These are phyloP conservation scores for Dactylonectria estremocensis DNA, from an alignment of 2,329 filamentous ascomycete genomes.

Conservation along the genomic window DNA sequence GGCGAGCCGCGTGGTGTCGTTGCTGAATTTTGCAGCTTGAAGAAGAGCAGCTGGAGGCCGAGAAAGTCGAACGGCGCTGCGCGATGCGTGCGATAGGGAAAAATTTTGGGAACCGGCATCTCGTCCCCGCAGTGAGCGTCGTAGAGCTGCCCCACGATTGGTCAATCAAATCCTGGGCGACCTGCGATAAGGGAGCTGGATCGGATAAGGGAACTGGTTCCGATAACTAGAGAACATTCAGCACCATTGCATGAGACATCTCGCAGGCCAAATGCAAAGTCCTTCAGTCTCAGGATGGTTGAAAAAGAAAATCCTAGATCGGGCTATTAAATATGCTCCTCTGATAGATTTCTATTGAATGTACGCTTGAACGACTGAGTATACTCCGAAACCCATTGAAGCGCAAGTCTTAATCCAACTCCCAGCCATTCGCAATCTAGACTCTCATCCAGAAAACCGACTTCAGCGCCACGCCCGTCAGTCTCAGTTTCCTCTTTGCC, in stretches of 20 bases:
- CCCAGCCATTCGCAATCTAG: slow-evolving; percentile 16
- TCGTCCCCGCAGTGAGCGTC: slow-evolving; percentile 40
- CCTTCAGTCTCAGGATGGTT: neutral
- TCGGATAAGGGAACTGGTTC: neutral
- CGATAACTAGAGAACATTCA: slow-evolving; percentile 8
- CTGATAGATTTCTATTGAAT: slow-evolving; percentile 3
- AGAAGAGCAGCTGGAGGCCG: slow-evolving; percentile 34
- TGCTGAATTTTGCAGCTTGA: slow-evolving; percentile 29
- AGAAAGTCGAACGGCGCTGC: slow-evolving; percentile 32
- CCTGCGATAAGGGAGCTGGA: slow-evolving; percentile 28
- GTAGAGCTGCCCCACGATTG: slow-evolving; percentile 32
- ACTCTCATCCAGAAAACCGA: neutral
- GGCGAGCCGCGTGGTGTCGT: slow-evolving; percentile 24
- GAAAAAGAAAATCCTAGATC: neutral
- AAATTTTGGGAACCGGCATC: slow-evolving; percentile 45
- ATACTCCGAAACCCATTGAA: slow-evolving; percentile 8
- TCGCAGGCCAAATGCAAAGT: neutral
- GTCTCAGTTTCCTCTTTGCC: slow-evolving; percentile 62
- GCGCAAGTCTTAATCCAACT: slow-evolving; percentile 11
- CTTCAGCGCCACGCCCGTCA: slow-evolving; percentile 10
- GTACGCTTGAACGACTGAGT: slow-evolving; percentile 5
- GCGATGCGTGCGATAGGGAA: slow-evolving; percentile 36
- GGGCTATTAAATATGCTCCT: neutral
- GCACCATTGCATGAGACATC: neutral
- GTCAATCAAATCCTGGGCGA: slow-evolving; percentile 34